A percentile compares a stretch with the other conserved stretches of the same genome.
These are phyloP conservation scores for Neurospora sp. DNA, from an alignment of 495 filamentous ascomycete species.

Conservation along the genomic window DNA sequence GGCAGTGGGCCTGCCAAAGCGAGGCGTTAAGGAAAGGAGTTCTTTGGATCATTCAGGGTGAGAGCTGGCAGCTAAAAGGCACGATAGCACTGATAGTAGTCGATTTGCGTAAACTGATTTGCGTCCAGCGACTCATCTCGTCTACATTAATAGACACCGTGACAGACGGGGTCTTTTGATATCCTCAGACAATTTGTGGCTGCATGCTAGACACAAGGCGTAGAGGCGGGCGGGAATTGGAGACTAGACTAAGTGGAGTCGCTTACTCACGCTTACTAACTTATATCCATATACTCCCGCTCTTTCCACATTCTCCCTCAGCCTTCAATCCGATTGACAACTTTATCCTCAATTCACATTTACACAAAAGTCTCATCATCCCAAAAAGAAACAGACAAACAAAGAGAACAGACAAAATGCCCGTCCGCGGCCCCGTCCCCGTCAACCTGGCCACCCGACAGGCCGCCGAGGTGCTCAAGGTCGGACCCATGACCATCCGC, in stretches of 20 bases:
- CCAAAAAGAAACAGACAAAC: not conserved
- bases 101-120: not conserved
- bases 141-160: not conserved
- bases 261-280: not conserved
- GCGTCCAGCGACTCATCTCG: not conserved
- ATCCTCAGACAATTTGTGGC: not conserved
- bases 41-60: not conserved
- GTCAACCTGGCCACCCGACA: slow-evolving; percentile 17
- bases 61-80: not conserved
- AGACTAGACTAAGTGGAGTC: not conserved
- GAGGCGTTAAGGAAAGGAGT: not conserved
- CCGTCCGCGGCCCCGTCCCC: slow-evolving; percentile 17
- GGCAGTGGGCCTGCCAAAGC: not conserved
- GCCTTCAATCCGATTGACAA: not conserved
- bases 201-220: not conserved
- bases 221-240: not conserved
- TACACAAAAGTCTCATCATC: not conserved
- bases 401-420: slow-evolving; percentile 11
- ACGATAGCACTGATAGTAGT: not conserved
- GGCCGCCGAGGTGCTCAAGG: slow-evolving; percentile 16
- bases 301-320: not conserved
- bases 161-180: not conserved
- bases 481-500: slow-evolving; percentile 23
- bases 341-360: not conserved
- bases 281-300: not conserved